Conservation (phyloP, 305 asterid species). For the Ilex paraguariensis region DNA sequence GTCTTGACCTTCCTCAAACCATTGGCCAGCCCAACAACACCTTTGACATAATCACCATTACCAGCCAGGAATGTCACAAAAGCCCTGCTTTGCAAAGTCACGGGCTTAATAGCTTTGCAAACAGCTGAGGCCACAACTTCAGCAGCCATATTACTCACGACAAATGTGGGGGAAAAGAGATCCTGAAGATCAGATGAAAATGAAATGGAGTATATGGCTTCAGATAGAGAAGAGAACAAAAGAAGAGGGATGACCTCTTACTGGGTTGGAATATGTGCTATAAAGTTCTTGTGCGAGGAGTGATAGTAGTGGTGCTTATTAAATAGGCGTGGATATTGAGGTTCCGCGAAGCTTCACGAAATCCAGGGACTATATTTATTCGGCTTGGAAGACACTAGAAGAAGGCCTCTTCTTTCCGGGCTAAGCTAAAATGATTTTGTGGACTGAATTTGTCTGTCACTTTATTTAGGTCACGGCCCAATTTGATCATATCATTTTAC, state of each 20-base stretch:
- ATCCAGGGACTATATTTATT: neutral
- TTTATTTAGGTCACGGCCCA: too few relatives aligned
- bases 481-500: too few relatives aligned
- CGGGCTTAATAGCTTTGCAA: neutral
- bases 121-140: neutral
- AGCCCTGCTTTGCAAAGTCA: neutral
- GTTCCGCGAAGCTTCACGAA: neutral
- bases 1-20: constrained; percentile 17
- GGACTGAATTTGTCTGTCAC: too few relatives aligned
- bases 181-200: neutral
- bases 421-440: too few relatives aligned
- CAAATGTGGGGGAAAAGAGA: neutral
- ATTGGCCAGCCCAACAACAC: constrained; percentile 13
- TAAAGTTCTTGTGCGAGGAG: neutral
- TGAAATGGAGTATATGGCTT: neutral
- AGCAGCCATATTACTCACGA: neutral
- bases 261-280: neutral
- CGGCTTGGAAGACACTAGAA: neutral
- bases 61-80: neutral
- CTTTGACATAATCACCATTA: constrained; percentile 5
- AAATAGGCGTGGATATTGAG: neutral
- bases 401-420: too few relatives aligned
- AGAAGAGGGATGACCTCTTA: neutral
- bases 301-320: neutral
- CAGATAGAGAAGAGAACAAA: neutral